A percentile compares a stretch with the other conserved stretches of the same genome.
Conservation (phyloP, 2,329 filamentous ascomycete species). For the Cytospora paraplurivora region DNA sequence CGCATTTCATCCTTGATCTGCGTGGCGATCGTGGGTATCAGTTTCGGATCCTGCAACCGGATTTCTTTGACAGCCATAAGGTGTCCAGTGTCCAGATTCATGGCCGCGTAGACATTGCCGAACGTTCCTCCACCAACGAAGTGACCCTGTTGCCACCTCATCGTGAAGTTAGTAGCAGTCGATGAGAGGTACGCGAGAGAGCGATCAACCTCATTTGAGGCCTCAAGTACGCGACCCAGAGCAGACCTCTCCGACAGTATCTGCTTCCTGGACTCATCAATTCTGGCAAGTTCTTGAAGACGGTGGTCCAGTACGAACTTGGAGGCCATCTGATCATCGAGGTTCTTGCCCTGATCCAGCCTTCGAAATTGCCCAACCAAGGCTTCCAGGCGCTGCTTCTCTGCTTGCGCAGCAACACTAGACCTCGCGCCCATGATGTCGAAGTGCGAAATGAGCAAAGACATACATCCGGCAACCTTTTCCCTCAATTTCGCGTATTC, state of each 20-base stretch:
- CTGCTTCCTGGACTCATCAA: conserved; percentile 78
- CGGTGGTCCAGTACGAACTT: conserved; percentile 75
- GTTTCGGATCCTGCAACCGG: conserved; percentile 90
- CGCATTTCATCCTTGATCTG: conserved; percentile 98
- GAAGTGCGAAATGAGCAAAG: conserved; percentile 94
- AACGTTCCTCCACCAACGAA: conserved; percentile 97
- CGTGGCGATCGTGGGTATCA: conserved; percentile 89
- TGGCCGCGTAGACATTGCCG: conserved; percentile 94
- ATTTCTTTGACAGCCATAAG: conserved; percentile 99
- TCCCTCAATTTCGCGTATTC: conserved; percentile 81
- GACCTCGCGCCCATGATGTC: conserved; percentile 98
- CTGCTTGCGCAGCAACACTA: conserved; percentile 88
- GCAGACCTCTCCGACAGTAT: conserved; percentile 84
- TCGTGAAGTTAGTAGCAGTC: conserved; percentile 89
- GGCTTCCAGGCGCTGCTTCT: conserved; percentile 85
- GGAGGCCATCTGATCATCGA: conserved; percentile 84
- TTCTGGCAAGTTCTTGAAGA: conserved; percentile 68
- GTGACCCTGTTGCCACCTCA: conserved; percentile 98
- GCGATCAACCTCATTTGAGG: conserved; percentile 92
- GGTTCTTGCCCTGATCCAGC: conserved; percentile 72
- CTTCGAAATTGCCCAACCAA: conserved; percentile 74
- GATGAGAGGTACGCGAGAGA: conserved; percentile 93
- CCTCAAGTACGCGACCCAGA: conserved; percentile 87
- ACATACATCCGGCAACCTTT: conserved; percentile 97
- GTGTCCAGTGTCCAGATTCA: conserved; percentile 94